These are phyloP conservation scores for Fonsecaea erecta DNA, from an alignment of 2,329 filamentous ascomycete genomes.

Conservation along the genomic window DNA sequence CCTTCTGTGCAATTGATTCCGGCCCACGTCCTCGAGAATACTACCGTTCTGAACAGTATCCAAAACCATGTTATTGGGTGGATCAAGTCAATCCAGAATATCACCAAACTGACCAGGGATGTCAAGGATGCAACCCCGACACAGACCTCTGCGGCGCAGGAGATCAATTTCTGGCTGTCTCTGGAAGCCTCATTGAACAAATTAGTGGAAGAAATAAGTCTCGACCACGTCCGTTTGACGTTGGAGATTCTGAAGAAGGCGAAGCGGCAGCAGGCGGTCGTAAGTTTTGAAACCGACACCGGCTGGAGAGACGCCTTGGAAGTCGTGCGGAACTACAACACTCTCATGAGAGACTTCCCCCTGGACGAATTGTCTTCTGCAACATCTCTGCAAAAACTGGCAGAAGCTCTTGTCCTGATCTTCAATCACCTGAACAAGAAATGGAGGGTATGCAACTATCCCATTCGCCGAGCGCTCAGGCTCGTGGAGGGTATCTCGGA, in stretches of 20 bases:
- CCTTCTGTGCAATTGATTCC: constrained; percentile 81
- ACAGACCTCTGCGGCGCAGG: constrained; percentile 82
- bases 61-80: constrained; percentile 94
- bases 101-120: constrained; percentile 92
- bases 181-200: constrained; percentile 93
- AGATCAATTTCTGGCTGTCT: constrained; percentile 98
- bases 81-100: constrained; percentile 98
- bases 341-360: constrained; percentile 97
- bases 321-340: constrained; percentile 97
- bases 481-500: constrained; percentile 97
- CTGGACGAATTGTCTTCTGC: constrained; percentile 93
- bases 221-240: constrained; percentile 86
- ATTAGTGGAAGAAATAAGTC: constrained; percentile 85
- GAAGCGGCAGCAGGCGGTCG: constrained; percentile 95
- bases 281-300: constrained; percentile 95
- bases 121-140: constrained; percentile 51
- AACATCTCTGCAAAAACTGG: constrained; percentile 82
- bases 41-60: constrained; percentile 87
- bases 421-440: constrained; percentile 98
- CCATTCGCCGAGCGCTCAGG: constrained; percentile 84
- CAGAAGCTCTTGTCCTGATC: constrained; percentile 86
- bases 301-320: constrained; percentile 95
- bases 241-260: constrained; percentile 95
- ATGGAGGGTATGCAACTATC: constrained; percentile 92
- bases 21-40: constrained; percentile 77